phyloP scores from a whole-genome alignment of 148 eudicot species.

The Camellia sinensis region DNA sequence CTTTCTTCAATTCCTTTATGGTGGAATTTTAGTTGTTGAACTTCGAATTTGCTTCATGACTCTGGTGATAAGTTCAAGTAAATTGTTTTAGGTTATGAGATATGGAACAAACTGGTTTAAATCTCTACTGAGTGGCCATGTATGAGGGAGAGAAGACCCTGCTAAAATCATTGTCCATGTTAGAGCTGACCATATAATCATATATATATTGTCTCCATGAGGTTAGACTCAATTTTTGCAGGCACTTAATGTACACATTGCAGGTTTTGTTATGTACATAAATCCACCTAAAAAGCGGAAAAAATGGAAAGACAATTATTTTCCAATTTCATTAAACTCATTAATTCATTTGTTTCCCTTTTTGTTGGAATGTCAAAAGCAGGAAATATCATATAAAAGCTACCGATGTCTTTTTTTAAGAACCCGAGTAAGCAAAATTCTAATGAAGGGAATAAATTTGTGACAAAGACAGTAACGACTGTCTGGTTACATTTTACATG shows the following conservation, averaged over 20 bases:
- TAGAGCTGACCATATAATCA: no score
- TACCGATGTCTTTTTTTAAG: not conserved
- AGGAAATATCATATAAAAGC: not conserved
- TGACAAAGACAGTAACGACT: not conserved
- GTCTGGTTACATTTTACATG: not conserved
- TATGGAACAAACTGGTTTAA: not conserved
- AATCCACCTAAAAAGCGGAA: no score
- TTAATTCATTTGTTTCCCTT: not conserved
- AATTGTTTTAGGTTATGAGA: not conserved
- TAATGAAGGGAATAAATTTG: not conserved
- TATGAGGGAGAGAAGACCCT: not conserved
- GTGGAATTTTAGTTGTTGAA: not conserved
- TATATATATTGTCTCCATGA: no score
- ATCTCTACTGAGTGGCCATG: not conserved
- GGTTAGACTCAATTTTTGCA: no score
- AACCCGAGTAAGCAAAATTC: not conserved
- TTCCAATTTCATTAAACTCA: not conserved
- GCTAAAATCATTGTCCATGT: not conserved
- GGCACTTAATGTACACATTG: no score
- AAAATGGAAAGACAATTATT: no score
- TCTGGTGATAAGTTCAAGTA: not conserved
- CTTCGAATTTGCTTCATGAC: not conserved
- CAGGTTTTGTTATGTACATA: no score
- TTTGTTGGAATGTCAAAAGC: not conserved
- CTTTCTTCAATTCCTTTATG: not conserved